Base-by-base conservation (phyloP, 1,139 yeast species). In the Yamadazyma atlantica region DNA sequence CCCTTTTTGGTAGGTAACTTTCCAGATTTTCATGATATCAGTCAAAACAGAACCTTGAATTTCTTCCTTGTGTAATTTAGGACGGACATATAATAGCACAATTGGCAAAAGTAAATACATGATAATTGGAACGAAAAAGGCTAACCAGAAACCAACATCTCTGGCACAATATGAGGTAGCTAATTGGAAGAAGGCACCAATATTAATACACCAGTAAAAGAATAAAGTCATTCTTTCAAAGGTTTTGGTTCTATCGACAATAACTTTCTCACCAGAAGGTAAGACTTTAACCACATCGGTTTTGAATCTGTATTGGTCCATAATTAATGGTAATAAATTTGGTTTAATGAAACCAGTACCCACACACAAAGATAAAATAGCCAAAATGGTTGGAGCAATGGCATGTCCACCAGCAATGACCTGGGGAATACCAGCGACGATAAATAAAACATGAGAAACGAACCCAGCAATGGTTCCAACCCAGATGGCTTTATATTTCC, bases 121-220 rank as follows among this genome's bases (percentile, higher is more conserved):
- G 34, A 76, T 50, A 38, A 76, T 73, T 32, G 85, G 85, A 30
- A 78, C 59, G 49, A 82, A 65, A 62, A 70, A 85, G 2, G 90
- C 92, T 29, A 82, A 73, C 90, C 90, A 85, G 65, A 77, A 85
- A 32, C 90, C 94, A 46, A 81, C 70, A 45, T 76, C 62, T 57
- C 82, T 71, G 49, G 83, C 92, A 52, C 80, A 63, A 54, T 83
- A 82, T 5, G 92, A 80, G 17, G 95, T 84, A 31, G 90, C 89
- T 46, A 87, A 72, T 43, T 85, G 83, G 44, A 86, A 75, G 50
- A 87, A 73, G 8, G 94, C 81, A 38, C 96, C 96, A 49, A 85
- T 65, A 58, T 88, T 88, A 58, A 87, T 83, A 55, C 87, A 75
- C 76, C 87, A 73, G 64, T 87, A 87, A 62, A 87, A 87, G 29